Conservation (phyloP, 2,329 filamentous ascomycete genomes). For the Aspergillus proliferans region DNA sequence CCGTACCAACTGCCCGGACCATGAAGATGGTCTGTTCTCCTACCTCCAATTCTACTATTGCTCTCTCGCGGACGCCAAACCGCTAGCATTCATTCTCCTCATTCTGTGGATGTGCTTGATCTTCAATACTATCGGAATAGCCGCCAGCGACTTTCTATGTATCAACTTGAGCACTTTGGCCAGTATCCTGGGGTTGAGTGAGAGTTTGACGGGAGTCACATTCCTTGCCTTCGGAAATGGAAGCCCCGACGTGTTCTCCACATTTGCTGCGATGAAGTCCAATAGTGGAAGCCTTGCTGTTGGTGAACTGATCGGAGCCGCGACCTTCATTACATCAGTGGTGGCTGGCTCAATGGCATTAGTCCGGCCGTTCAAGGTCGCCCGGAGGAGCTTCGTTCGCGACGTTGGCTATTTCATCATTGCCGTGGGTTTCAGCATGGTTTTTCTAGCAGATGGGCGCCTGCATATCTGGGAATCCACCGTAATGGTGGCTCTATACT, state of each 20-base stretch:
- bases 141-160: conserved; percentile 97
- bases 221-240: conserved; percentile 97
- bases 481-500: conserved; percentile 84
- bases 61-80: conserved; percentile 59
- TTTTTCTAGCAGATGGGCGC: conserved; percentile 77
- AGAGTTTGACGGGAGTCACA: conserved; percentile 92
- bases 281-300: conserved; percentile 96
- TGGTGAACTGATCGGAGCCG: conserved; percentile 89
- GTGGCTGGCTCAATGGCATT: conserved; percentile 96
- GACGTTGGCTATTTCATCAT: conserved; percentile 90
- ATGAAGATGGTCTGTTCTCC: conserved; percentile 81
- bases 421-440: conserved; percentile 78
- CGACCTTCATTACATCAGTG: conserved; percentile 91
- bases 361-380: conserved; percentile 89
- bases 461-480: conserved; percentile 84
- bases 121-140: conserved; percentile 95
- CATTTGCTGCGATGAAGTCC: conserved; percentile 94
- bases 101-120: conserved; percentile 79
- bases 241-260: conserved; percentile 96
- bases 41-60: conserved; percentile 94
- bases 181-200: conserved; percentile 80
- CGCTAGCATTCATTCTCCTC: conserved; percentile 72
- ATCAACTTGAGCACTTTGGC: conserved; percentile 93
- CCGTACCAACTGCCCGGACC: conserved; percentile 71
- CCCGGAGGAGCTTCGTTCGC: conserved; percentile 79